Evolutionary conservation across 78 protist genomes (phyloP), one percentile per base, ranked within the genome.

Genomic region (Dictyostelium citrinum): DNA sequence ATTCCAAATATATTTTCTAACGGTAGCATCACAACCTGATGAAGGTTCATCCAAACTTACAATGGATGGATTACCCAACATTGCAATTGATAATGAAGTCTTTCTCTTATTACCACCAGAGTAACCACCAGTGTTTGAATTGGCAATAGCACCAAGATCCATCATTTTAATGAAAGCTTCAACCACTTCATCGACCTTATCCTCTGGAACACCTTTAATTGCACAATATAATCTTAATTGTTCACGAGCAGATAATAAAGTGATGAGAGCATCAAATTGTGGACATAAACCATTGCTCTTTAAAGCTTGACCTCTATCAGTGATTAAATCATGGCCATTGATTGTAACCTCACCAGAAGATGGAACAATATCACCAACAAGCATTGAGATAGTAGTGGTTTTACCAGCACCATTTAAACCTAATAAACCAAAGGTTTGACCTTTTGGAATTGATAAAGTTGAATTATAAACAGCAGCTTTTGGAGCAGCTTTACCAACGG

Each of bases 351-450:
- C 45, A 22, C 99, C 99, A 1, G 84, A 6, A 0, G 98, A 82
- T 0, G 99, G 97, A 43, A 81, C 41, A 46, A 67, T 31, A 82
- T 93, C 90, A 31, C 99, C 99, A 1, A 95, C 72, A 17, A 99
- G 84, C 97, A 99, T 94, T 14, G 78, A 22, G 6, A 98, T 37
- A 11, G 98, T 92, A 10, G 98, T 98, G 1, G 98, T 97, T 78
- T 98, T 98, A 37, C 99, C 99, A 0, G 99, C 99, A 22, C 99
- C 99, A 81, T 98, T 98, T 14, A 95, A 91, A 8, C 99, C 99
- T 2, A 98, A 91, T 60, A 98, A 83, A 22, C 98, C 99, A 75
- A 98, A 95, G 84, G 98, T 97, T 81, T 97, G 92, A 61, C 96
- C 93, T 14, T 14, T 2, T 55, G 80, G 83, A 29, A 97, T 83